Percentiles rank a stretch among this genome's conserved stretches.
phyloP scores from a whole-genome alignment of 192 early-diverging fungal genomes.

The Phlyctochytrium arcticum region DNA sequence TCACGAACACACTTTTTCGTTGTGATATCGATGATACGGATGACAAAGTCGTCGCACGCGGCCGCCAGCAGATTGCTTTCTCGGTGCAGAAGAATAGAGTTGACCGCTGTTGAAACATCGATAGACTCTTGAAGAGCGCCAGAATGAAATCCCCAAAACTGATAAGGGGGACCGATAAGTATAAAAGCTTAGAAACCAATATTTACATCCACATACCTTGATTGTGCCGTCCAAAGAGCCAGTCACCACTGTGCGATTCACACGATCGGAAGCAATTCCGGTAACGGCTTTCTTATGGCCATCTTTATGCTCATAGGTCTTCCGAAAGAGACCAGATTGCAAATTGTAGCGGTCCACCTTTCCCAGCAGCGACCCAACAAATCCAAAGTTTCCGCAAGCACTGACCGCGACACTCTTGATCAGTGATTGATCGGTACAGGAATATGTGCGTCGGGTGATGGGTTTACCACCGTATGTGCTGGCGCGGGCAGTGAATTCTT shows the following conservation, averaged over 20 bases:
- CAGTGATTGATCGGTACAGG: conserved; percentile 54
- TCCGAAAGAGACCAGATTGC: conserved; percentile 82
- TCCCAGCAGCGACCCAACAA: conserved; percentile 76
- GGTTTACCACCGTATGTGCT: conserved; percentile 80
- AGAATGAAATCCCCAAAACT: conserved; percentile 82
- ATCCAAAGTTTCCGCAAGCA: conserved; percentile 90
- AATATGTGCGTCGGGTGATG: conserved; percentile 66
- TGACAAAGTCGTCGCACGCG: conserved; percentile 78
- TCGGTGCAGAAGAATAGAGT: conserved; percentile 55
- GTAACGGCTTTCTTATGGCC: conserved; percentile 80
- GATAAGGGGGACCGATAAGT: not conserved
- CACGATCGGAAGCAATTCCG: conserved; percentile 69
- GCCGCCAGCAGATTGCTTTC: conserved; percentile 79
- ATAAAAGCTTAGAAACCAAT: not conserved
- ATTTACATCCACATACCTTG: conserved; percentile 46
- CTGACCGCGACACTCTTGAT: conserved; percentile 72
- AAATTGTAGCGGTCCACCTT: conserved; percentile 88
- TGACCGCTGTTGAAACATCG: conserved; percentile 60
- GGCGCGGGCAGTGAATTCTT: conserved; percentile 64
- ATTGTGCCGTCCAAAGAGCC: conserved; percentile 76
- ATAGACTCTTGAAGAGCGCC: conserved; percentile 60
- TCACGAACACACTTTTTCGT: conserved; percentile 77
- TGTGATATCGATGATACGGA: conserved; percentile 86
- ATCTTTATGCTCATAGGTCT: conserved; percentile 52
- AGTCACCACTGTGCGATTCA: conserved; percentile 71